These are phyloP conservation scores for Rutstroemia sp. DNA, from an alignment of 2,329 filamentous ascomycete species.

Conservation along the genomic window DNA sequence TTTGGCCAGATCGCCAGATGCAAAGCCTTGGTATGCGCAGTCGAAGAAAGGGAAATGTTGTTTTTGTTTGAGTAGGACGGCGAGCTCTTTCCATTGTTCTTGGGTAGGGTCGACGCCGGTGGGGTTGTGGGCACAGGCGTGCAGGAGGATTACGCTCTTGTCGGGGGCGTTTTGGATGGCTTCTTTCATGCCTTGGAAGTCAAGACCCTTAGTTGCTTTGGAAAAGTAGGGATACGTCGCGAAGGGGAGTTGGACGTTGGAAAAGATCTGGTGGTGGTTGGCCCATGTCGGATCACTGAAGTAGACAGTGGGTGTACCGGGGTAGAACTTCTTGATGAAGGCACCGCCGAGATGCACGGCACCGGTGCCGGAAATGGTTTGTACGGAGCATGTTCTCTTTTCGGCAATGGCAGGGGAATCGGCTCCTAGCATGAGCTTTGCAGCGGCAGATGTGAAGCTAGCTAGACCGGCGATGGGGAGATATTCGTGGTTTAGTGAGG, in stretches of 20 bases:
- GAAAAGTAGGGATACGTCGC: conserved; percentile 92
- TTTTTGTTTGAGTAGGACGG: conserved; percentile 65
- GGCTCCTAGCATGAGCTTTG: conserved; percentile 77
- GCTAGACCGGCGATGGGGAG: conserved; percentile 87
- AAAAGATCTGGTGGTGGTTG: conserved; percentile 98
- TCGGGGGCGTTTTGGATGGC: conserved; percentile 64
- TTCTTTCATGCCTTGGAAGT: conserved; percentile 81
- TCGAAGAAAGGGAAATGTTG: conserved; percentile 98
- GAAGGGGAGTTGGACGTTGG: conserved; percentile 73
- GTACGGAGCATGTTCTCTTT: conserved; percentile 72
- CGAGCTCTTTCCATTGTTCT: conserved; percentile 91
- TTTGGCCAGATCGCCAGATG: conserved; percentile 75
- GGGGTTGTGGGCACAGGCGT: conserved; percentile 96
- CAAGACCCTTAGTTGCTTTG: conserved; percentile 79
- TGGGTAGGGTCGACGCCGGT: conserved; percentile 92
- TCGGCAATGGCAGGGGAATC: conserved; percentile 77
- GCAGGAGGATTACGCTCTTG: conserved; percentile 80
- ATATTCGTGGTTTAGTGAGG: conserved; percentile 94
- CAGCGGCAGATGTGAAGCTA: conserved; percentile 80
- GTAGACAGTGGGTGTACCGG: conserved; percentile 69
- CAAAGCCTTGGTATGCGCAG: conserved; percentile 95
- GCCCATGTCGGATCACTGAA: conserved; percentile 95
- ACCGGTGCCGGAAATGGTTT: conserved; percentile 96
- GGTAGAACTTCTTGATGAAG: conserved; percentile 91
- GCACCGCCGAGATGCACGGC: conserved; percentile 88